A percentile compares a stretch with the other conserved stretches of the same genome.
phyloP scores from a whole-genome alignment of 352 stramenopile species.

The Pythium coloratum region DNA sequence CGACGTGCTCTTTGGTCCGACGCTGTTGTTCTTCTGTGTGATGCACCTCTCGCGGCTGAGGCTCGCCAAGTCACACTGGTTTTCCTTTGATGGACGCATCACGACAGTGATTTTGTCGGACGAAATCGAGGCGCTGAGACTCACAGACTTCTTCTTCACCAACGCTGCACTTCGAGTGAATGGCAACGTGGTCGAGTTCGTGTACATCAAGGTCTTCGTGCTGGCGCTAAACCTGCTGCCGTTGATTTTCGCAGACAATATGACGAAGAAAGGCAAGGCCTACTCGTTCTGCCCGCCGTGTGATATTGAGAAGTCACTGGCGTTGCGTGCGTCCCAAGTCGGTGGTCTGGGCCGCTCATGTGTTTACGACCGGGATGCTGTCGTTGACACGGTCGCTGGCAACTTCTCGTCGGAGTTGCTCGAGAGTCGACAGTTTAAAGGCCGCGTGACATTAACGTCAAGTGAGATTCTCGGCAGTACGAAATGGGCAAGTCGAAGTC shows the following conservation, averaged over 20 bases:
- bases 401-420: not conserved
- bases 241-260: slow-evolving; percentile 6
- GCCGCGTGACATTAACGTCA: not conserved
- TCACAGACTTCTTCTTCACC: slow-evolving; percentile 25
- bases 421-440: not conserved
- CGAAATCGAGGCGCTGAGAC: slow-evolving; percentile 17
- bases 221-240: slow-evolving; percentile 17
- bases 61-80: not conserved
- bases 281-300: not conserved
- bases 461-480: not conserved
- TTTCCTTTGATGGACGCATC: slow-evolving; percentile 14
- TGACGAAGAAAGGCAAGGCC: slow-evolving; percentile 1
- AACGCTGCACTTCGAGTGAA: slow-evolving; percentile 27
- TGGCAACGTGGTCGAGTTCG: slow-evolving; percentile 22
- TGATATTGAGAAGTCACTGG: slow-evolving; percentile 8
- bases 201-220: slow-evolving; percentile 27
- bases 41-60: slow-evolving; percentile 19
- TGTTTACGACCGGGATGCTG: not conserved
- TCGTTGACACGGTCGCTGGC: not conserved
- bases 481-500: not conserved
- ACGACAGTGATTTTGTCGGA: slow-evolving; percentile 14
- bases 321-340: slow-evolving; percentile 15
- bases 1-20: slow-evolving; percentile 33
- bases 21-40: slow-evolving; percentile 21
- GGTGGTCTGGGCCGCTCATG: slow-evolving; percentile 21